Base-by-base conservation (phyloP, 2,329 filamentous ascomycete species). In the Aspergillus caelatus region DNA sequence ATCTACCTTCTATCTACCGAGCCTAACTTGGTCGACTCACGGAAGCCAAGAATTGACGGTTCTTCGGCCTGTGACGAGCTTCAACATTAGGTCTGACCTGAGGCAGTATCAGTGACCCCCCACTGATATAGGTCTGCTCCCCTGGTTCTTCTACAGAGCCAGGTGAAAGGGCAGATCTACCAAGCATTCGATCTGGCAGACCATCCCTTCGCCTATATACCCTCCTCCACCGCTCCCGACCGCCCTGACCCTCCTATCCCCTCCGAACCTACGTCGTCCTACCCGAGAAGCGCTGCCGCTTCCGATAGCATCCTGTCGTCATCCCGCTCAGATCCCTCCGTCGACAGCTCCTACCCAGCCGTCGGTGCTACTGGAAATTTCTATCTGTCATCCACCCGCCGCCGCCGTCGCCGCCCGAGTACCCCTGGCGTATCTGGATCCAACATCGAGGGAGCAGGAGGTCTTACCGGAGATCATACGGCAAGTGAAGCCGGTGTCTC, bases 151-250 rank as follows among this genome's bases (percentile, higher is more conserved):
- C 57, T 65, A 69, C 71, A 75, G 78, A 79, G 76, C 78, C 77
- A 77, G 78, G 75, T 67, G 70, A 73, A 72, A 75, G 74, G 74
- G 77, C 78, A 79, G 72, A 72, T 73, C 72, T 71, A 81, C 55
- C 55, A 68, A 81, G 80, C 79, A 79, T 81, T 88, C 88, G 89
- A 88, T 85, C 89, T 92, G 90, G 90, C 89, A 85, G 85, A 90
- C 87, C 85, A 88, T 83, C 82, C 75, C 77, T 82, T 85, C 80
- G 82, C 80, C 77, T 79, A 81, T 77, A 78, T 76, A 79, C 78
- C 80, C 79, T 82, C 86, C 85, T 86, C 85, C 85, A 82, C 84
- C 87, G 83, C 84, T 83, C 81, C 89, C 87, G 89, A 89, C 88
- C 79, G 85, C 83, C 85, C 86, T 84, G 79, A 84, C 81, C 83